Conservation (phyloP, 2,329 filamentous ascomycete genomes). For the Scedosporium aurantiacum region DNA sequence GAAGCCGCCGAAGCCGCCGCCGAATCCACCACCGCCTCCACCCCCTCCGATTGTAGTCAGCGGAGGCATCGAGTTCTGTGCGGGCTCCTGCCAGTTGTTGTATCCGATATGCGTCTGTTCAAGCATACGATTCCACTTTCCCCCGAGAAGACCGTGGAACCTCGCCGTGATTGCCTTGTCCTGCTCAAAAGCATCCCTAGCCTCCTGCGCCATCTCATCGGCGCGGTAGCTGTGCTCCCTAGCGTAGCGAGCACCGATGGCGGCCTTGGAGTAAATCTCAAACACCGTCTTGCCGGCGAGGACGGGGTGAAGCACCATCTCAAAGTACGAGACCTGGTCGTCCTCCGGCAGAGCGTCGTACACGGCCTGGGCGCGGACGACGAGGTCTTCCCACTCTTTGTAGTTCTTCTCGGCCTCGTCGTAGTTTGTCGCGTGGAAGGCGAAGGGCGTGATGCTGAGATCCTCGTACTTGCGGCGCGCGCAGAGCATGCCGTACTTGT, state of each 20-base stretch:
- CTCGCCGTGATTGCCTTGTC: slow-evolving; percentile 43
- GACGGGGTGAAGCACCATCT: slow-evolving; percentile 45
- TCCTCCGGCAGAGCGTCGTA: slow-evolving; percentile 29
- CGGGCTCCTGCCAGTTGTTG: slow-evolving; percentile 56
- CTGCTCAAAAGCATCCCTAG: slow-evolving; percentile 39
- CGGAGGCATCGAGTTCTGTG: slow-evolving; percentile 55
- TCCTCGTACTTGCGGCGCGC: slow-evolving; percentile 36
- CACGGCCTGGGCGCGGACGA: slow-evolving; percentile 29
- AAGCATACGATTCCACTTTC: slow-evolving; percentile 54
- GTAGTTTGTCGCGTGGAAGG: slow-evolving; percentile 51
- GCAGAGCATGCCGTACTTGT: slow-evolving; percentile 27
- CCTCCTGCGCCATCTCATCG: slow-evolving; percentile 39
- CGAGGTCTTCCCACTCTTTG: slow-evolving; percentile 37
- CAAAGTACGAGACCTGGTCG: slow-evolving; percentile 39
- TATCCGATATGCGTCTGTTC: slow-evolving; percentile 40
- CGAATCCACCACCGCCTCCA: background rate
- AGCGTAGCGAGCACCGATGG: slow-evolving; percentile 40
- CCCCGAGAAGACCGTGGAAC: slow-evolving; percentile 46
- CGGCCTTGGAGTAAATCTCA: slow-evolving; percentile 38
- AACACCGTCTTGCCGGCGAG: slow-evolving; percentile 46
- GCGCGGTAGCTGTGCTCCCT: slow-evolving; percentile 42
- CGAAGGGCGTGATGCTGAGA: slow-evolving; percentile 35
- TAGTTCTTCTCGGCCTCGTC: slow-evolving; percentile 44
- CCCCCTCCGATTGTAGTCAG: slow-evolving; percentile 7
- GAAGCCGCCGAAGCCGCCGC: slow-evolving; percentile 18